Evolutionary conservation across 2,329 filamentous ascomycete species (phyloP), one percentile per base, ranked within the genome.

Genomic region (Didymella pomorum): DNA sequence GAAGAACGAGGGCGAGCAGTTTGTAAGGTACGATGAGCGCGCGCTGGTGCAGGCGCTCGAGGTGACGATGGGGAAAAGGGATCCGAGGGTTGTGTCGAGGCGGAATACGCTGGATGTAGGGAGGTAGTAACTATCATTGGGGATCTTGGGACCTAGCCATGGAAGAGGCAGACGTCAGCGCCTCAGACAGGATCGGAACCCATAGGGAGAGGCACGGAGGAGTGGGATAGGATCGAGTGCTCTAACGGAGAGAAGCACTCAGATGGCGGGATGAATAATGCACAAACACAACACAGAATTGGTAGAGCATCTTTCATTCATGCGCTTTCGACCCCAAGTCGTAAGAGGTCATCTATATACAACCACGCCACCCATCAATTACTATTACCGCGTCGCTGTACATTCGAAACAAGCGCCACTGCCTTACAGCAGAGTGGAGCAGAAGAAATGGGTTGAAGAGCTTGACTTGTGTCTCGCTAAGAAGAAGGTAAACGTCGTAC

Each of bases 1-100:
- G 33, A 87, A 82, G 60, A 80, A 81, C 25, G 83, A 83, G 43
- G 83, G 82, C 8, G 81, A 82, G 8, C 75, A 79, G 16, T 84
- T 84, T 7, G 82, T 88, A 77, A 77, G 85, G 57, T 97, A 97
- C 76, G 93, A 97, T 76, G 84, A 88, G 53, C 88, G 84, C 52
- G 93, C 87, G 0, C 76, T 97, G 62, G 82, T 83, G 3, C 89
- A 92, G 73, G 90, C 91, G 1, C 77, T 97, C 41, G 89, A 93
- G 76, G 87, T 88, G 0, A 89, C 96, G 9, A 80, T 96, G 55
- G 92, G 91, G 0, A 86, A 82, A 61, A 83, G 84, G n/a, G 85
- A 87, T 72, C 76, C 79, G 1, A 81, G 83, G 72, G 73, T 70
- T 41, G 82, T 81, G 25, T 84, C 81, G 66, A 78, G 87, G 66